Percentiles rank a stretch among this genome's conserved stretches.
Conservation (phyloP, 2,329 filamentous ascomycete species). For the Penicillium verrucosum region DNA sequence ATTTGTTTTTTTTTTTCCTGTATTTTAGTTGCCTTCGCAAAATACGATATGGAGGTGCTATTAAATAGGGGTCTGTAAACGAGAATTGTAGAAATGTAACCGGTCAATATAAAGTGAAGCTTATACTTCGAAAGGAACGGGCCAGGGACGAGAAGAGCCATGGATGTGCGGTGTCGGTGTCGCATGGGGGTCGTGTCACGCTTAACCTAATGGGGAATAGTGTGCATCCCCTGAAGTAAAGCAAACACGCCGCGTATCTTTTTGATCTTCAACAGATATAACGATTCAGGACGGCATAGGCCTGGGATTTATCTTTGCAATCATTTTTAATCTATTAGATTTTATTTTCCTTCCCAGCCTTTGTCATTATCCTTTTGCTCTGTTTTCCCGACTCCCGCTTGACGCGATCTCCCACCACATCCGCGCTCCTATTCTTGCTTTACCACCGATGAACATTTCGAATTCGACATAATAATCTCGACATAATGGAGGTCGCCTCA, state of each 20-base stretch:
- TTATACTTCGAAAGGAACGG: constrained; percentile 7
- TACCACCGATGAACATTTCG: constrained; percentile 33
- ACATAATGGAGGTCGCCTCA: constrained; percentile 40
- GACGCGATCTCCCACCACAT: constrained; percentile 20
- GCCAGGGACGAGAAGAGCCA: constrained; percentile 11
- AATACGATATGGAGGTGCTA: neutral
- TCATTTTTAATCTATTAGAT: constrained; percentile 20
- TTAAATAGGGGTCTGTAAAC: neutral
- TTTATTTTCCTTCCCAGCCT: neutral
- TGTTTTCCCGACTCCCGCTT: neutral
- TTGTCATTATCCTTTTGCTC: constrained; percentile 1
- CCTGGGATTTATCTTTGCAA: constrained; percentile 10
- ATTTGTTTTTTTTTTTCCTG: neutral
- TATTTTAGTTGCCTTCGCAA: neutral
- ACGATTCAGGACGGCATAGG: neutral
- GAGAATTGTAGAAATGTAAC: neutral
- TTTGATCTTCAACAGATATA: constrained; percentile 9
- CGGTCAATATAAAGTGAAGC: neutral
- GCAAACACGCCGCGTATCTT: constrained; percentile 24
- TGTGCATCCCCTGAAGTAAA: constrained; percentile 26
- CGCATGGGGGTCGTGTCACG: constrained; percentile 21
- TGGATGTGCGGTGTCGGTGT: constrained; percentile 13
- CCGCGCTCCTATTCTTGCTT: constrained; percentile 16
- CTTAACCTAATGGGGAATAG: constrained; percentile 16
- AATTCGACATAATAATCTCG: constrained; percentile 24